Base-by-base conservation (phyloP, 495 filamentous ascomycete species). In the Trichocladium antarcticum region DNA sequence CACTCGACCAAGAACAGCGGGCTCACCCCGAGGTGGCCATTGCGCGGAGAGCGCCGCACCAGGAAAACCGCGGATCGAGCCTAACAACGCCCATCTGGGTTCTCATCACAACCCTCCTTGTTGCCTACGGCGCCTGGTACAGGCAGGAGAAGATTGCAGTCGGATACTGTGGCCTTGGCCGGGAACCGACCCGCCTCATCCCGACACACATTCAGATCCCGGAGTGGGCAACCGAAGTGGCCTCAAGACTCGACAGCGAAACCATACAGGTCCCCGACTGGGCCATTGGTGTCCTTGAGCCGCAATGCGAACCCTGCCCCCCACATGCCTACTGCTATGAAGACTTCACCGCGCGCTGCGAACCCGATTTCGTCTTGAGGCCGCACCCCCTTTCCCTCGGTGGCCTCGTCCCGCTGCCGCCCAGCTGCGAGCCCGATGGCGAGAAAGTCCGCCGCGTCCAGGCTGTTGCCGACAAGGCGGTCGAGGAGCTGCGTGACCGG, bases 341-440 rank as follows among this genome's bases (percentile, higher is more conserved):
- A 4, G 74, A 84, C 46, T 82, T 90, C 40, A 72, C 81, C 41
- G 82, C 83, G 9, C 75, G 74, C 27, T 98, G 92, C 61, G 88
- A 96, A 56, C 73, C 79, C 42, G 92, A 89, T 59, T 98, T 89
- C 58, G 73, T 97, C 40, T 74, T 92, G 22, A 82, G 84, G 60
- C 75, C 82, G 6, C 92, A 96, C 64, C 90, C 88, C 6, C 72
- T 95, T 11, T 80, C 89, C 0, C 59, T 96, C 0, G 80, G 82
- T 19, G 90, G 92, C 4, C 57, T 92, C 12, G 58, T 96, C 8
- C 92, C 92, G 15, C 68, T 97, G 22, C 78, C 90, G 1, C 90
- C 92, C 11, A 87, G 84, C n/a, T 98, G 92, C 62, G 90, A 95
- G 62, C 82, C 93, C 1, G 93, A 98, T 62, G 85, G 88, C 42